phyloP scores from a whole-genome alignment of 208 protist species.

The Wallacemonas sp. region DNA sequence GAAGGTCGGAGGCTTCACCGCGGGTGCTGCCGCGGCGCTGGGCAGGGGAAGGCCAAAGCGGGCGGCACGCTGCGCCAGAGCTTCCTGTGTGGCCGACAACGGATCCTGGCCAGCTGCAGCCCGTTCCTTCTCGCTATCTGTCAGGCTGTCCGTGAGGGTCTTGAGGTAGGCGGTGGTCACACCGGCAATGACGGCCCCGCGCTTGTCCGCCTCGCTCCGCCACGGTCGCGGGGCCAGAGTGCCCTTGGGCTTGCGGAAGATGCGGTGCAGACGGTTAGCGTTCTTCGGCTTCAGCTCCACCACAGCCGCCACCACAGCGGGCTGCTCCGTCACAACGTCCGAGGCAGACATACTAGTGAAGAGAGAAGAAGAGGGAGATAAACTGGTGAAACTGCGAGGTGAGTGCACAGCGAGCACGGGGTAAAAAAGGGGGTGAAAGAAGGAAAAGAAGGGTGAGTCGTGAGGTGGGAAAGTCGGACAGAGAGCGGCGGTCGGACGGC shows the following conservation, averaged over 20 bases:
- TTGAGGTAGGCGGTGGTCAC: constrained; percentile 39
- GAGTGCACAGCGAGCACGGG: neutral
- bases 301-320: neutral
- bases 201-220: constrained; percentile 17
- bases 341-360: neutral
- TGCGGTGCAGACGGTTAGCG: constrained; percentile 77
- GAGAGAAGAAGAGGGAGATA: constrained; percentile 2
- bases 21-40: constrained; percentile 18
- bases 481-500: neutral
- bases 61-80: constrained; percentile 56
- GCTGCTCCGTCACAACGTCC: constrained; percentile 3
- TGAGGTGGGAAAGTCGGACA: too few relatives aligned
- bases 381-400: neutral
- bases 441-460: too few relatives aligned
- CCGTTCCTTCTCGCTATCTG: constrained; percentile 50
- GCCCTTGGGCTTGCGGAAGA: constrained; percentile 78
- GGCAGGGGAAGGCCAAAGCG: constrained; percentile 63
- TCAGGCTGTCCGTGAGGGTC: constrained; percentile 40
- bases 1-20: constrained; percentile 22
- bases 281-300: constrained; percentile 64
- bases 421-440: neutral
- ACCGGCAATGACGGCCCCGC: constrained; percentile 14
- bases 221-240: constrained; percentile 59
- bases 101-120: constrained; percentile 61
- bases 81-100: constrained; percentile 53